These are phyloP conservation scores for Fusarium agapanthi DNA, from an alignment of 2,329 filamentous ascomycete genomes.

Conservation along the genomic window DNA sequence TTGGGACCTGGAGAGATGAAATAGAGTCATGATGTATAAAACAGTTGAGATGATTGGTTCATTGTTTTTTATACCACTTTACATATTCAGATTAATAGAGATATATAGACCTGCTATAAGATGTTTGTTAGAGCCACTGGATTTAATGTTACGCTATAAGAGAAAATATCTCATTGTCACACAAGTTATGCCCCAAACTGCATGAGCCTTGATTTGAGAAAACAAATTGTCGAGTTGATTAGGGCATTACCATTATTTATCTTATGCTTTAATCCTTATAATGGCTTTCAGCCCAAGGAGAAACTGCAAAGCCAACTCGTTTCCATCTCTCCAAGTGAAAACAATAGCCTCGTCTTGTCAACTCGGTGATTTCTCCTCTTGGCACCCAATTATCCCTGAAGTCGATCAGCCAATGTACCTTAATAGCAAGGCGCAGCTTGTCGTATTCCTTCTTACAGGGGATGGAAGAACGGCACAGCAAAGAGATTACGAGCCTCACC, in stretches of 20 bases:
- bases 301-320: neutral
- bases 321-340: neutral
- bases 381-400: neutral
- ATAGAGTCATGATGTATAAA: neutral
- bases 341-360: neutral
- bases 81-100: accelerated
- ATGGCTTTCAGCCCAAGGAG: accelerated
- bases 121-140: accelerated
- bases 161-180: accelerated
- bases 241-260: accelerated
- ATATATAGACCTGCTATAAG: neutral
- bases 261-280: no score
- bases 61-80: neutral
- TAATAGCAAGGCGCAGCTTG: neutral
- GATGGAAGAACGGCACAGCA: neutral
- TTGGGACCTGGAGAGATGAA: neutral
- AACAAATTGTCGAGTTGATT: neutral
- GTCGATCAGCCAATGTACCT: neutral
- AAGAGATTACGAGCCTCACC: neutral
- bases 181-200: accelerated
- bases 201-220: neutral
- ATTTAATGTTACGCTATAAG: no score
- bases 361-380: neutral
- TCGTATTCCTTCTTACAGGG: neutral
- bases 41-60: neutral